phyloP scores from a whole-genome alignment of 1,284 basidiomycete genomes.

The Tilletiaria anomala region DNA sequence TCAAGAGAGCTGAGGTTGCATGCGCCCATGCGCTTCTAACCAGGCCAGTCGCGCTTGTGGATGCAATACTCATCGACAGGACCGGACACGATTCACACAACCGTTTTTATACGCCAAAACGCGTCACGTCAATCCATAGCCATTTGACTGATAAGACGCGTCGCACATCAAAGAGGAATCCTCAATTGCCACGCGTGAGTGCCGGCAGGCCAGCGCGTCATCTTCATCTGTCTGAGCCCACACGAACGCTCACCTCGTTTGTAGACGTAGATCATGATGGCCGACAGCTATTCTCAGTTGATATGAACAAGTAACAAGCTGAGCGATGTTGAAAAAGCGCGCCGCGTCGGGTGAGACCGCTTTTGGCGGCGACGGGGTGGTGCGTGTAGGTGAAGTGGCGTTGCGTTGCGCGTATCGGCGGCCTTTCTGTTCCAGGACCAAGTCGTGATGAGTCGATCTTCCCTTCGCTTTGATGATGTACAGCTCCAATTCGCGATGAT shows the following conservation, averaged over 20 bases:
- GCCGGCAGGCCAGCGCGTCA: background rate
- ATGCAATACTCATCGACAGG: background rate
- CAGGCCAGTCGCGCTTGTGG: background rate
- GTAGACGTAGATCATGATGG: slow-evolving; percentile 6
- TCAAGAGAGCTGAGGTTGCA: background rate
- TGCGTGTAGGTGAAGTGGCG: no score
- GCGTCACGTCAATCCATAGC: background rate
- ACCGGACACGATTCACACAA: background rate
- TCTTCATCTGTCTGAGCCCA: background rate
- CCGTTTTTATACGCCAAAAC: background rate
- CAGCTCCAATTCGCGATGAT: no score
- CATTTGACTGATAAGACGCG: background rate
- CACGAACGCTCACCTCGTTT: slow-evolving; percentile 2
- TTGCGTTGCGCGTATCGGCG: no score
- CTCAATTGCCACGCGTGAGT: background rate
- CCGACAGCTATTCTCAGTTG: no score
- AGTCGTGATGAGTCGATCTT: no score
- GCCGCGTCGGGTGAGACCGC: no score
- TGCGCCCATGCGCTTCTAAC: background rate
- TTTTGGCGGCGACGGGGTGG: no score
- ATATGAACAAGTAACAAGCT: no score
- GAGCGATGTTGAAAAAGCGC: no score
- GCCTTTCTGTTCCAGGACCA: no score
- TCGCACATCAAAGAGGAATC: background rate
- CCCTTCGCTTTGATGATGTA: no score